Percentiles rank a stretch among this genome's conserved stretches.
These are phyloP conservation scores for Phylloporus gajari DNA, from an alignment of 1,284 basidiomycete genomes.

Conservation along the genomic window DNA sequence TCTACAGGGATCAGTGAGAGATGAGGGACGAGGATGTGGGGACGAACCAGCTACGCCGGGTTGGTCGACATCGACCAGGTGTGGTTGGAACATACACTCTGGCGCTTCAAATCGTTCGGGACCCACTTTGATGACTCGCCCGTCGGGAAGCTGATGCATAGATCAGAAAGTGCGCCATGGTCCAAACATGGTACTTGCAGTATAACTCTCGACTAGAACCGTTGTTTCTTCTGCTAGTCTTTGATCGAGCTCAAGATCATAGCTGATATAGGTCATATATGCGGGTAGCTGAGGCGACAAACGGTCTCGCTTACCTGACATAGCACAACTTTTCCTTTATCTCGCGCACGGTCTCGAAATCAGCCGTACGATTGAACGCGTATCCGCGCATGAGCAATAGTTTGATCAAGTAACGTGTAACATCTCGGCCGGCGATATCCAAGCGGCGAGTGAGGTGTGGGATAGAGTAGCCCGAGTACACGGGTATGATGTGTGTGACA, in stretches of 20 bases:
- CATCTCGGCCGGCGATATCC: slow-evolving; percentile 97
- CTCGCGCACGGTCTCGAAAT: slow-evolving; percentile 98
- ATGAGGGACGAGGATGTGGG: background rate
- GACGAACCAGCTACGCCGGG: slow-evolving; percentile 89
- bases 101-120: slow-evolving; percentile 99
- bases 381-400: slow-evolving; percentile 98
- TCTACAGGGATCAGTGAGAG: slow-evolving; percentile 61
- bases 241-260: slow-evolving; percentile 96
- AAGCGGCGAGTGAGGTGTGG: slow-evolving; percentile 94
- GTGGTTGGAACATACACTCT: slow-evolving; percentile 99
- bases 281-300: background rate
- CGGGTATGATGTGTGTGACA: slow-evolving; percentile 98
- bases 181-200: slow-evolving; percentile 59
- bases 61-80: slow-evolving; percentile 97
- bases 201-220: slow-evolving; percentile 95
- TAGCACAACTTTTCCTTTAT: slow-evolving; percentile 99
- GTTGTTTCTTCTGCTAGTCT: slow-evolving; percentile 96
- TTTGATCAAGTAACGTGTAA: slow-evolving; percentile 99
- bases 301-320: slow-evolving; percentile 72
- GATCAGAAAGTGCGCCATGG: slow-evolving; percentile 11
- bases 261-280: slow-evolving; percentile 58
- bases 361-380: slow-evolving; percentile 98
- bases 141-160: slow-evolving; percentile 85
- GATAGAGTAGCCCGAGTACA: slow-evolving; percentile 96
- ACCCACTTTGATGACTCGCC: slow-evolving; percentile 96